Evolutionary conservation across 345 rosid species (phyloP).

Genomic region (Noccaea bulbosa): DNA sequence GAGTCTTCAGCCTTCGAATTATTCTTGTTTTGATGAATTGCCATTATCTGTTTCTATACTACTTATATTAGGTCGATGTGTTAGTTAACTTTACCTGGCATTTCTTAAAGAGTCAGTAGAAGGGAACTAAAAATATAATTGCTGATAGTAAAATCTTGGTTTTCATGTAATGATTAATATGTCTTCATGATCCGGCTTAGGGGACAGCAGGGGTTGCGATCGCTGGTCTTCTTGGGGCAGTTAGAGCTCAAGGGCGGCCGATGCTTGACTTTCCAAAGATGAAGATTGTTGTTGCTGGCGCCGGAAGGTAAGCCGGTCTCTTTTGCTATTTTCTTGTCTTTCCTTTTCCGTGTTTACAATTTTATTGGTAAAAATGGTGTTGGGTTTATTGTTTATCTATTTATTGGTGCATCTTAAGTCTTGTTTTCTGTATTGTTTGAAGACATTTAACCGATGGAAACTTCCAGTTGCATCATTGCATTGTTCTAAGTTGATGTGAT

Average conservation of each 20-base stretch:
- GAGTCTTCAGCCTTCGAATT: constrained; percentile 23
- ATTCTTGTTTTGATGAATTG: constrained; percentile 17
- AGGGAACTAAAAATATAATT: constrained; percentile 15
- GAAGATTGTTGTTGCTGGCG: constrained; percentile 98
- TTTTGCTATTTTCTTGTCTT: constrained; percentile 2
- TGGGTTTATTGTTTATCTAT: constrained; percentile 1
- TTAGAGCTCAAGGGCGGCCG: constrained; percentile 95
- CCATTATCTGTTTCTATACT: not conserved
- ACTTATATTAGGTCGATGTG: constrained; percentile 4
- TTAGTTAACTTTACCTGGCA: constrained; percentile 13
- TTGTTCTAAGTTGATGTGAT: constrained; percentile 17
- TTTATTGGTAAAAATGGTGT: constrained; percentile 5
- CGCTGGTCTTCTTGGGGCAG: constrained; percentile 99
- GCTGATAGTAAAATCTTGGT: constrained; percentile 4
- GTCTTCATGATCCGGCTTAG: constrained; percentile 46
- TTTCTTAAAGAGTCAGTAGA: constrained; percentile 2
- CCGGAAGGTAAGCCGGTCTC: constrained; percentile 71
- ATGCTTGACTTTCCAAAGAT: constrained; percentile 98
- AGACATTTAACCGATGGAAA: constrained; percentile 2
- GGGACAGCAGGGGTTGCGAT: constrained; percentile 99
- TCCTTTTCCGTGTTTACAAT: constrained; percentile 1
- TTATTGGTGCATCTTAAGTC: constrained; percentile 1
- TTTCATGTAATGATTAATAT: constrained; percentile 1
- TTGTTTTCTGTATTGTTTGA: not conserved
- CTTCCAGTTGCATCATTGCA: constrained; percentile 21